phyloP scores from a whole-genome alignment of 306 rosid genomes.

The Geum urbanum region DNA sequence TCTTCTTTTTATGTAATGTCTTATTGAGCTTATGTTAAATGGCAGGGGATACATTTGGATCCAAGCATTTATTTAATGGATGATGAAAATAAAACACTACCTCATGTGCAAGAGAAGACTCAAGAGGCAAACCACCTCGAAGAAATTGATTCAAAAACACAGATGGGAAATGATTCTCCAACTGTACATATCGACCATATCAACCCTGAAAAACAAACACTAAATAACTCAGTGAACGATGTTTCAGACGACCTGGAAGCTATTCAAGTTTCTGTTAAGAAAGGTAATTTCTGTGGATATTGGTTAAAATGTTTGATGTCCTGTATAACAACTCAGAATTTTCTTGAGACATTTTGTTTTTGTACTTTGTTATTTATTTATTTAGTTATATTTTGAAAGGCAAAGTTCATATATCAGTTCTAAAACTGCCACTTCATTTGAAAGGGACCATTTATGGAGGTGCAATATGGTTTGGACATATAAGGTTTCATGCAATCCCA shows the following conservation, averaged over 20 bases:
- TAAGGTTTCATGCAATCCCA: no score
- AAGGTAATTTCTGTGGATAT: constrained; percentile 40
- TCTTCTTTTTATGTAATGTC: constrained; percentile 16
- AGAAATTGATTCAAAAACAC: constrained; percentile 38
- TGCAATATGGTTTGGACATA: not conserved
- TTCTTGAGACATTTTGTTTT: no score
- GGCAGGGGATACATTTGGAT: constrained; percentile 91
- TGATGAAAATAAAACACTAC: constrained; percentile 59
- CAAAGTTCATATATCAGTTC: not conserved
- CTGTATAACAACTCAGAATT: constrained; percentile 5
- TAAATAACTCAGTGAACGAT: constrained; percentile 36
- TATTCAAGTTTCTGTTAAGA: constrained; percentile 34
- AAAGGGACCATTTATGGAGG: not conserved
- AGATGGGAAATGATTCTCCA: constrained; percentile 32
- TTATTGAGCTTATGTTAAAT: constrained; percentile 17
- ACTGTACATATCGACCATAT: constrained; percentile 22
- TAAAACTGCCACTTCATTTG: not conserved
- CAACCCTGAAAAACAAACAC: constrained; percentile 33
- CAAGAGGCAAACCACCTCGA: constrained; percentile 40
- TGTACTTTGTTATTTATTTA: no score
- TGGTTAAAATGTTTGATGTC: constrained; percentile 8
- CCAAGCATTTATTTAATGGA: constrained; percentile 98
- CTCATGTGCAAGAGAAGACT: constrained; percentile 32
- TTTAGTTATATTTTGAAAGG: not conserved
- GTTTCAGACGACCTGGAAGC: constrained; percentile 43